Base-by-base conservation (phyloP, 2,329 filamentous ascomycete species). In the Claviceps maximensis region DNA sequence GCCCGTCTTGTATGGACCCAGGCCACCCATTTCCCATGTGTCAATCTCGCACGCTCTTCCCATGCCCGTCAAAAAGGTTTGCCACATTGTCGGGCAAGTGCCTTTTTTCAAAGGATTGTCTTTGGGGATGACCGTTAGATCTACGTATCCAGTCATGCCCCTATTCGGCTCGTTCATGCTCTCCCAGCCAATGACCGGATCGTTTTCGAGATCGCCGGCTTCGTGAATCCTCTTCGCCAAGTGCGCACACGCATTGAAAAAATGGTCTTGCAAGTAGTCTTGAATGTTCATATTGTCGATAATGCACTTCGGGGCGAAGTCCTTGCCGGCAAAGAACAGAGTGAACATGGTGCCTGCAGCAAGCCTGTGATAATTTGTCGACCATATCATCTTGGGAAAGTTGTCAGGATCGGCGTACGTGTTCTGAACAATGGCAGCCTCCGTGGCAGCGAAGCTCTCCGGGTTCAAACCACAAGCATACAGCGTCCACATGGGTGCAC, bases 331-430 rank as follows among this genome's bases (percentile, higher is more conserved):
- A 67, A 94, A 98, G 72, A 95, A 98, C 50, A 97, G 72, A 0
- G 91, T 95, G 66, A 96, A 97, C 60, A 97, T 89, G 47, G 89
- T 90, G 59, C 90, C 88, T 49, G 85, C 87, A 2, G 86, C 90
- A 49, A 97, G 75, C 25, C 93, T 81, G 56, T 82, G 86, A 68
- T 98, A 98, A 66, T 98, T 98, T 50, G 94, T 97, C 17, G 91
- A 89, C 93, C 93, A 98, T 54, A 97, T 91, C 94, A 98, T 98
- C 72, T 96, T 97, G 25, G 93, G 93, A 59, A 91, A 98, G 1
- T 84, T 78, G 27, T 83, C 83, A 9, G 90, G 89, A 21, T 95
- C 79, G 10, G 87, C 83, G 64, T 88, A 96, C 2, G 87, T 94
- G 63, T 97, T 98, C 51, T 98, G 93, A 7, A 98, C 91, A 55